Evolutionary conservation across 106 monocot genomes (phyloP).

Genomic region (Dendrobium huoshanense): DNA sequence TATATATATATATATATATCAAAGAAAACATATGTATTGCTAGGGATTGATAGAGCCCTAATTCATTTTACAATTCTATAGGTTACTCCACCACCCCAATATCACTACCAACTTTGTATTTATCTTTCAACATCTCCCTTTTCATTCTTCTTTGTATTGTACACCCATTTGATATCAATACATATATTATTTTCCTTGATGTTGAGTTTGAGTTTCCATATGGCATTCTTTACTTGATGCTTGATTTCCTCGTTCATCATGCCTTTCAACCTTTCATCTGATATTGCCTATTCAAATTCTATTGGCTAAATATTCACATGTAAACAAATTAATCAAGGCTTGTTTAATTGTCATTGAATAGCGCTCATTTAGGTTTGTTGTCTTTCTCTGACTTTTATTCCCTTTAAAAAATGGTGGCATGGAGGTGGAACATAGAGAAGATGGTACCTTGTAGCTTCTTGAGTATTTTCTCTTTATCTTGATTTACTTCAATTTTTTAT

Average conservation of each 20-base stretch:
- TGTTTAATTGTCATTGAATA: not conserved
- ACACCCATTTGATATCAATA: not conserved
- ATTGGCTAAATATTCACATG: not conserved
- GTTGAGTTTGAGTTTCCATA: not conserved
- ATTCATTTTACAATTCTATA: no score
- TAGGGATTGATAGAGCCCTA: no score
- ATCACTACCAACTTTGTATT: not conserved
- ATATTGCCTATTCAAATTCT: not conserved
- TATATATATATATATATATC: no score
- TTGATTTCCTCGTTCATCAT: not conserved
- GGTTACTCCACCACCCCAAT: no score
- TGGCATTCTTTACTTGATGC: not conserved
- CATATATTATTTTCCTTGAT: not conserved
- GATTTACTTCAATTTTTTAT: not conserved
- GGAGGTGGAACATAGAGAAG: not conserved
- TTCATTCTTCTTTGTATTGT: not conserved
- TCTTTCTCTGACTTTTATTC: not conserved
- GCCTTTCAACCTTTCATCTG: not conserved
- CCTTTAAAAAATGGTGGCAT: not conserved
- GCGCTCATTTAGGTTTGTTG: not conserved
- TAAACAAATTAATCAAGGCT: not conserved
- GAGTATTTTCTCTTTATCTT: no score
- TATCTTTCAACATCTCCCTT: not conserved
- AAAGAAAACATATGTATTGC: no score
- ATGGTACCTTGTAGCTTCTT: not conserved